phyloP scores from a whole-genome alignment of 1,139 yeast species.

The Geotrichum carabidarum region DNA sequence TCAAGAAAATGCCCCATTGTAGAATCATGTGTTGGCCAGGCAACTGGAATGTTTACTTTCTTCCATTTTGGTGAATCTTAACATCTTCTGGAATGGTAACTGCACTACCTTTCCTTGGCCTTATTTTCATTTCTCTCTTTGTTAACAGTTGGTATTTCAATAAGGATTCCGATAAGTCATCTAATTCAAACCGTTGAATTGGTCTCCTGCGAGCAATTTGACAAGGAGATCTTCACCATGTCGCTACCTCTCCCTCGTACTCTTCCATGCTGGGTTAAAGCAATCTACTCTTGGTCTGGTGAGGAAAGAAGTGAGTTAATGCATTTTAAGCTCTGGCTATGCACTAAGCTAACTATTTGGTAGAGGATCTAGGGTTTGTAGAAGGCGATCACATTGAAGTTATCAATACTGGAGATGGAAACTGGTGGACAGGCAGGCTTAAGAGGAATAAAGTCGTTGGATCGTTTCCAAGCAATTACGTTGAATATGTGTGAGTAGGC shows the following conservation, averaged over 20 bases:
- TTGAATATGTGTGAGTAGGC: constrained; percentile 41
- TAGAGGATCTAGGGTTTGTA: constrained; percentile 81
- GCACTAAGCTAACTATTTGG: background rate
- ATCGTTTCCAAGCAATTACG: constrained; percentile 81
- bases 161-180: too few relatives aligned
- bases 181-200: too few relatives aligned
- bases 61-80: too few relatives aligned
- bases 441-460: constrained; percentile 80
- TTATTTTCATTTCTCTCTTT: constrained; percentile 34
- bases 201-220: too few relatives aligned
- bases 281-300: constrained; percentile 83
- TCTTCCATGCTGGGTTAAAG: constrained; percentile 66
- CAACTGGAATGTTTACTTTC: constrained; percentile 27
- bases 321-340: background rate
- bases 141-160: too few relatives aligned
- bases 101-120: too few relatives aligned
- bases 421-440: constrained; percentile 87
- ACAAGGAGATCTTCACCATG: constrained; percentile 30
- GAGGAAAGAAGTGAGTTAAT: constrained; percentile 48
- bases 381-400: constrained; percentile 92
- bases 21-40: too few relatives aligned
- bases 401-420: constrained; percentile 71
- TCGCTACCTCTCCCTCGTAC: constrained; percentile 18
- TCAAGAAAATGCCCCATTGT: too few relatives aligned
- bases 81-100: too few relatives aligned